Evolutionary conservation across 1,284 basidiomycete species (phyloP), one percentile per base, ranked within the genome.

Genomic region (Rhizoctonia solani): DNA sequence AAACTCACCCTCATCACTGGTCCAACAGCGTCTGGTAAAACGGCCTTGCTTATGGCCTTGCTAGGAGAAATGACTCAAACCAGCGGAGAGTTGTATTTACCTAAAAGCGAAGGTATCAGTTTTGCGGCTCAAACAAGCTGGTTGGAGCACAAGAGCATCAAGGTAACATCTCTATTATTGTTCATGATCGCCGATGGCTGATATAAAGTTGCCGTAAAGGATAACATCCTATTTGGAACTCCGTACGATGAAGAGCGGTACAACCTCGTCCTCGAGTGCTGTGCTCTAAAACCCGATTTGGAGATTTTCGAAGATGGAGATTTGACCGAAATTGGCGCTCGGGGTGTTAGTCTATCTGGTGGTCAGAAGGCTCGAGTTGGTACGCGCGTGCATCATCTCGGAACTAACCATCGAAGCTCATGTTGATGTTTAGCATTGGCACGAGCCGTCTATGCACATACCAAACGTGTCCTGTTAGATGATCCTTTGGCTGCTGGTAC

Each of bases 71-170:
- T 88, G 81, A 87, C 85, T 0, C 74, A 80, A 13, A 72, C 37
- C 8, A n/a, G 5, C 19, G 49, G 47, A 21, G 41, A 54, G 34
- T 19, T 68, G 5, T 66, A 16, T 3, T 27, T 50, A 21, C 68
- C 37, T 19, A 54, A 49, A 65, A 76, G 89, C 37, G 83, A 84
- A 72, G 80, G 87, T 8, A 86, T 95, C 32, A 92, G 93, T 1
- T 96, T 95, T 75, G 80, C 79, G 47, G 86, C 92, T 0, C 95
- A 97, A 76, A 84, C 87, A 0, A 88, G 94, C 0, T 97, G 92
- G 93, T 80, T 97, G n/a, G 79, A 83, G 67, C 81, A 72, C 32
- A 65, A 66, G 34, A 61, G 44, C 42, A 58, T 67, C 39, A 67
- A 37, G 44, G 50, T 50, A 27, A 1, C 37, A 49, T 29, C 19